These are phyloP conservation scores for Vigna mungo DNA, from an alignment of 306 rosid species.

Conservation along the genomic window DNA sequence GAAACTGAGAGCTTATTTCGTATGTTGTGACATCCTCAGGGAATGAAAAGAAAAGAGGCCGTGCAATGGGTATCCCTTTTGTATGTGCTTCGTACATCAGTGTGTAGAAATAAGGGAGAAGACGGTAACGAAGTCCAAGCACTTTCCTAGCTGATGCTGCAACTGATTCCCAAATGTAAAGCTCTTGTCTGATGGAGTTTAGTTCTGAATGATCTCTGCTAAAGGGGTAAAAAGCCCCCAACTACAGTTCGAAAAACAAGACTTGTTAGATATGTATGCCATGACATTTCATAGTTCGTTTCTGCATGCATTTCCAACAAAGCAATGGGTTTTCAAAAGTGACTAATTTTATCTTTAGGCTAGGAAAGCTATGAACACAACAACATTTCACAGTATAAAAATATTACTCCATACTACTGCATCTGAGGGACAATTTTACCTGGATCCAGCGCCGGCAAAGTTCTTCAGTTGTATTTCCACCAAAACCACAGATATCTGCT, in stretches of 20 bases:
- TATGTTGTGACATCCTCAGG: slow-evolving; percentile 74
- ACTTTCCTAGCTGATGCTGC: slow-evolving; percentile 84
- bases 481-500: slow-evolving; percentile 92
- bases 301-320: not conserved
- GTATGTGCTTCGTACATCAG: slow-evolving; percentile 76
- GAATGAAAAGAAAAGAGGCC: slow-evolving; percentile 94
- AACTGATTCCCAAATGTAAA: slow-evolving; percentile 87
- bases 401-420: not conserved
- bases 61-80: slow-evolving; percentile 79
- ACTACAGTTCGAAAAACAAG: slow-evolving; percentile 50
- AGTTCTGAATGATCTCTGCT: slow-evolving; percentile 79
- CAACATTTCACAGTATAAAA: not conserved
- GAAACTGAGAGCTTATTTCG: slow-evolving; percentile 74
- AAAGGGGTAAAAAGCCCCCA: slow-evolving; percentile 94
- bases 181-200: slow-evolving; percentile 67
- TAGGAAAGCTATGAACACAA: not conserved
- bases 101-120: slow-evolving; percentile 89
- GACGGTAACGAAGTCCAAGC: slow-evolving; percentile 78
- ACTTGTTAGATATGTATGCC: not conserved
- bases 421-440: slow-evolving; percentile 50
- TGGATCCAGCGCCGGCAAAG: slow-evolving; percentile 94
- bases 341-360: not conserved
- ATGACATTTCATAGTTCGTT: not conserved
- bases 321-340: slow-evolving; percentile 9
- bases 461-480: slow-evolving; percentile 73